Evolutionary conservation across 306 rosid species (phyloP).

Genomic region (Lathyrus aphaca): DNA sequence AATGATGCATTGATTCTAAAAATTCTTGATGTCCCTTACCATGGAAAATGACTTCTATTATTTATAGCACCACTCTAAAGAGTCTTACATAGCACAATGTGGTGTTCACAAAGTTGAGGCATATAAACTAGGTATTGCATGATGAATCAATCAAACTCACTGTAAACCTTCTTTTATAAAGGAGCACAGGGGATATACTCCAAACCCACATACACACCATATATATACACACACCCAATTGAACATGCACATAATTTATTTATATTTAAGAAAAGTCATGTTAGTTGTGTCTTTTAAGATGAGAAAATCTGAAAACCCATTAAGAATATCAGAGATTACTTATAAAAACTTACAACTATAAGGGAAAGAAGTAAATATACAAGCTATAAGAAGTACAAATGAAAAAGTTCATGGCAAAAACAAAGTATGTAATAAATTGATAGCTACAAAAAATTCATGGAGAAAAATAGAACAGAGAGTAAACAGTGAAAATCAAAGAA

Average conservation of each 20-base stretch:
- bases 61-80: background rate
- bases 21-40: background rate
- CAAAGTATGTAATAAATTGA: constrained; percentile 4
- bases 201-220: too few relatives aligned
- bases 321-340: constrained; percentile 4
- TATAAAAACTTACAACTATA: background rate
- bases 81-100: background rate
- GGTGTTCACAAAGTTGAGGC: constrained; percentile 28
- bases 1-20: background rate
- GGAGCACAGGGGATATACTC: too few relatives aligned
- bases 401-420: constrained; percentile 29
- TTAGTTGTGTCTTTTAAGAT: background rate
- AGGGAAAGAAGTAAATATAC: constrained; percentile 16
- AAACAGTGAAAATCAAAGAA: constrained; percentile 17
- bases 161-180: background rate
- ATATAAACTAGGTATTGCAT: constrained; percentile 5
- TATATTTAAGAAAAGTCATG: background rate
- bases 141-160: constrained; percentile 14
- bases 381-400: constrained; percentile 7
- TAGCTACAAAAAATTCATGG: background rate
- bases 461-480: background rate
- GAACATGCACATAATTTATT: too few relatives aligned
- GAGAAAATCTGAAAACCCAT: background rate
- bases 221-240: too few relatives aligned
- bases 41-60: background rate